Evolutionary conservation across 495 filamentous ascomycete species (phyloP), one percentile per base, ranked within the genome.

Genomic region (Letharia lupina): DNA sequence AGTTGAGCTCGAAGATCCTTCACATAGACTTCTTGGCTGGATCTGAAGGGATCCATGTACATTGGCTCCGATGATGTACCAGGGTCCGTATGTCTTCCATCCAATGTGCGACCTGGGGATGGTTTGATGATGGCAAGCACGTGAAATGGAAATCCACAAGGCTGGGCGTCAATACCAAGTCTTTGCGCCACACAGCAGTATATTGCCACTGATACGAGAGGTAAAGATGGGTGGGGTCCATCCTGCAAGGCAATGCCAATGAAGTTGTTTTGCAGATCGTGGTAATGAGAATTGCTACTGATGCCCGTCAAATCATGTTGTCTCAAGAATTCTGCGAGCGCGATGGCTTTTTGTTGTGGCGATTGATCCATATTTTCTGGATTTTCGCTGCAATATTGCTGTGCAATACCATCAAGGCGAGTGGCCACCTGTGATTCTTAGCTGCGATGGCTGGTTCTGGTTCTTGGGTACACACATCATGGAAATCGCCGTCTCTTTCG

Each of bases 31-130:
- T 95, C 91, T 11, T 80, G 72, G 45, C 86, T 81, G 20, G 84
- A 87, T 59, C 85, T 81, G 73, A 89, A 96, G 1, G 92, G 93
- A 70, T 97, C 91, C 66, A 96, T 77, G 74, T 90, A 95, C 82
- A 95, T 91, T 12, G 78, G 79, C 61, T 82, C 75, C 16, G 76
- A 75, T 48, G 73, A 70, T n/a, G 71, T 57, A 74, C 77, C 60
- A 78, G 65, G 64, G 69, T 76, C 63, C 71, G 83, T 62, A 71
- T 78, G 45, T 78, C 84, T 73, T 75, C 86, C 87, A 64, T 91
- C 83, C 56, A 93, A 80, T 42, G 87, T 86, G 63, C 81, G 70
- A 0, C 85, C 83, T 5, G 75, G 67, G 0, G 81, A 79, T 0
- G 89, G 82, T 59, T 80, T 78, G 20, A 96, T 82, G 41, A 89